Evolutionary conservation across 2,329 filamentous ascomycete species (phyloP).

Genomic region (Arachnopeziza araneosa): DNA sequence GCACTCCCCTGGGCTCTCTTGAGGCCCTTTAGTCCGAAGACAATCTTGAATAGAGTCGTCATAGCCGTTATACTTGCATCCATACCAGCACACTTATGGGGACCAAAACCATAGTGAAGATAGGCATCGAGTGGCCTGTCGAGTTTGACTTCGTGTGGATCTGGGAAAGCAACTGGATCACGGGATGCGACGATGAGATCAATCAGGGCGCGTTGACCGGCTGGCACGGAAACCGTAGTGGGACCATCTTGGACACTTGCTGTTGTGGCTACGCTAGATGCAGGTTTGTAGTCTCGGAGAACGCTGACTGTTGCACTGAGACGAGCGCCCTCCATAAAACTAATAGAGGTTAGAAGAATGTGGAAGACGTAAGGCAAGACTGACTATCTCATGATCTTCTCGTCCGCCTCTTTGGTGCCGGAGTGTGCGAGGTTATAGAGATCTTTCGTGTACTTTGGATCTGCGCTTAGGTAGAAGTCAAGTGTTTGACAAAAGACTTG

Average conservation of each 20-base stretch:
- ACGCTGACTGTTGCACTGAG: constrained; percentile 57
- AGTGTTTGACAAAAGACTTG: constrained; percentile 68
- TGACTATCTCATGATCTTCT: constrained; percentile 54
- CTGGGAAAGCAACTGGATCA: constrained; percentile 54
- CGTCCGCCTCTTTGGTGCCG: constrained; percentile 52
- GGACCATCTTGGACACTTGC: constrained; percentile 47
- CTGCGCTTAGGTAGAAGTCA: constrained; percentile 64
- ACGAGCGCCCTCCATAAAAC: constrained; percentile 66
- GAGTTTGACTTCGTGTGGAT: constrained; percentile 55
- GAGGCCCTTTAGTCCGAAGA: constrained; percentile 22
- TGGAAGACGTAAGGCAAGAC: neutral
- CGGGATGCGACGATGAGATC: constrained; percentile 52
- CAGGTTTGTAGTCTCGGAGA: constrained; percentile 39
- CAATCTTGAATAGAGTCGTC: constrained; percentile 36
- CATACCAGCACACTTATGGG: constrained; percentile 57
- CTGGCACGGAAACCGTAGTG: constrained; percentile 39
- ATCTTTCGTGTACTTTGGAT: constrained; percentile 50
- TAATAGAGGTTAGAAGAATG: constrained; percentile 7
- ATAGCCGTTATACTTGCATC: constrained; percentile 57
- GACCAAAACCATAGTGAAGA: constrained; percentile 57
- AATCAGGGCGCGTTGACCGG: constrained; percentile 59
- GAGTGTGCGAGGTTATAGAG: constrained; percentile 55
- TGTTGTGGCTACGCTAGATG: constrained; percentile 37
- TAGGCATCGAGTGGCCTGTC: constrained; percentile 59
- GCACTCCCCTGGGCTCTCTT: constrained; percentile 17